A percentile compares a stretch with the other conserved stretches of the same genome.
Conservation (phyloP, 2,329 filamentous ascomycete genomes). For the Verticillium albo-atrum region DNA sequence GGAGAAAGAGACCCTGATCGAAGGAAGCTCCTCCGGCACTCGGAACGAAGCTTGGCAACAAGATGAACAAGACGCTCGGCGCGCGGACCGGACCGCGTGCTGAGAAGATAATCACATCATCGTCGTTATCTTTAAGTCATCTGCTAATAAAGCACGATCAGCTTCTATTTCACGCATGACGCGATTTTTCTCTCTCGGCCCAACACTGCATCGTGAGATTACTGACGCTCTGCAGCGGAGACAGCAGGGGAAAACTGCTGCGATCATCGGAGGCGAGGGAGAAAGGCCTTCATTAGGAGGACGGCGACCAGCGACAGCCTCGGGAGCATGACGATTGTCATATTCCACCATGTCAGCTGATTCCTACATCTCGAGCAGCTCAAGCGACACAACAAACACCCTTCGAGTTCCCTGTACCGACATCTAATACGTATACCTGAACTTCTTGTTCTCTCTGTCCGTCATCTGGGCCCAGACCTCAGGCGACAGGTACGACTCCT, state of each 20-base stretch:
- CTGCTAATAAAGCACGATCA: background rate
- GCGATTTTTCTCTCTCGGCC: background rate
- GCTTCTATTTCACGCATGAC: background rate
- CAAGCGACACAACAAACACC: background rate
- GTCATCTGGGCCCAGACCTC: conserved; percentile 46
- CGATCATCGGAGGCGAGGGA: background rate
- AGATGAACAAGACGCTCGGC: background rate
- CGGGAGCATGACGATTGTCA: background rate
- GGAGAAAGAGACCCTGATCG: background rate
- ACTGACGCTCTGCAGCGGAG: background rate
- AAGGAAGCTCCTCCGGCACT: background rate
- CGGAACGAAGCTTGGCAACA: background rate
- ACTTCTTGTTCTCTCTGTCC: conserved; percentile 52
- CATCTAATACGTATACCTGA: conserved; percentile 43
- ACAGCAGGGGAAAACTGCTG: background rate
- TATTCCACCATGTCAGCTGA: background rate
- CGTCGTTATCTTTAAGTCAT: background rate
- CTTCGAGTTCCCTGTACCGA: background rate
- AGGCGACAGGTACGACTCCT: conserved; percentile 34
- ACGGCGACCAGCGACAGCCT: background rate
- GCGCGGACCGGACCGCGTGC: background rate
- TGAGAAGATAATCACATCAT: background rate
- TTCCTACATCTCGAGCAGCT: no score
- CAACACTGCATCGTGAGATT: background rate
- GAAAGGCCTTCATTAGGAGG: background rate